Conservation (phyloP, 2,329 filamentous ascomycete genomes). For the Hypoxylon sp. region DNA sequence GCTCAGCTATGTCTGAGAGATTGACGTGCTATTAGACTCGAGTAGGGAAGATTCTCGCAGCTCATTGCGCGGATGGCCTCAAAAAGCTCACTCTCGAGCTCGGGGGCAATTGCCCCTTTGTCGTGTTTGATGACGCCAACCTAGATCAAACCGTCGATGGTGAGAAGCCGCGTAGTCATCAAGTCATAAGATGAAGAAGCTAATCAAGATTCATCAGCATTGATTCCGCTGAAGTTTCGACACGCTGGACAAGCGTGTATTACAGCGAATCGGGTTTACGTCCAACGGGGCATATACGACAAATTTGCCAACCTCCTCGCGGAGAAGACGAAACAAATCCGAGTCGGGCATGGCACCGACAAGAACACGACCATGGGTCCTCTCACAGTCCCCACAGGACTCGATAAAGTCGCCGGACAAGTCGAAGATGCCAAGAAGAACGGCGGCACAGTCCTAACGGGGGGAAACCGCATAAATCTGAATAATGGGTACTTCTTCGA, state of each 20-base stretch:
- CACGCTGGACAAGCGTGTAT: conserved; percentile 77
- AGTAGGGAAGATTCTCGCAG: conserved; percentile 77
- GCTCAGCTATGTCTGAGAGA: neutral
- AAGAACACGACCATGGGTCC: conserved; percentile 72
- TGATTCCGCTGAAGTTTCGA: conserved; percentile 58
- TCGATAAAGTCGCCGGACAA: conserved; percentile 71
- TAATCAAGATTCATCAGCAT: conserved; percentile 32
- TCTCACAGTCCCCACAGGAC: conserved; percentile 68
- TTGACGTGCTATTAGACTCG: conserved; percentile 64
- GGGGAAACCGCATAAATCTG: conserved; percentile 62
- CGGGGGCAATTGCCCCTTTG: conserved; percentile 77
- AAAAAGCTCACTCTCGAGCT: conserved; percentile 80
- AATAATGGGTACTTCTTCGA: conserved; percentile 74
- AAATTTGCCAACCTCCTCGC: conserved; percentile 70
- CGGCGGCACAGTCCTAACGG: conserved; percentile 75
- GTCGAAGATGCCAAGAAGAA: conserved; percentile 74
- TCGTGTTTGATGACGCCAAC: conserved; percentile 78
- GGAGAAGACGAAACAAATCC: conserved; percentile 66
- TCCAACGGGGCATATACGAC: conserved; percentile 74
- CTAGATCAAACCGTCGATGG: conserved; percentile 71
- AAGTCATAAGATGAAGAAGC: neutral
- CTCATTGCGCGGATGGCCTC: conserved; percentile 73
- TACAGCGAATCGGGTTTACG: conserved; percentile 75
- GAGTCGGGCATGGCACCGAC: conserved; percentile 73
- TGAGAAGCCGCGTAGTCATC: conserved; percentile 22